These are phyloP conservation scores for Onygenales sp. DNA, from an alignment of 2,329 filamentous ascomycete species.

Conservation along the genomic window DNA sequence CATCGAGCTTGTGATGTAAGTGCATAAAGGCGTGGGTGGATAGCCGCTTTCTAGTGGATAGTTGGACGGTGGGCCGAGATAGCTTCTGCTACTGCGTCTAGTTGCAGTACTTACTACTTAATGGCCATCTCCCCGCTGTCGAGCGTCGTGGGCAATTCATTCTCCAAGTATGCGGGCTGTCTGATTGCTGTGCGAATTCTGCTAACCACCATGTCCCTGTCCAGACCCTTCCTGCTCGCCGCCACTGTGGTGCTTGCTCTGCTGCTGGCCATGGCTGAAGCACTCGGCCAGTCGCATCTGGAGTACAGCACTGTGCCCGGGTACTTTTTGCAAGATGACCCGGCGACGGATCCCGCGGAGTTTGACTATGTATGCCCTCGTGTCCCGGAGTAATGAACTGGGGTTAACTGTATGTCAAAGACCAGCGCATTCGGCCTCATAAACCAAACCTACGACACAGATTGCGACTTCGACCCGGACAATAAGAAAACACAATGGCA, in stretches of 20 bases:
- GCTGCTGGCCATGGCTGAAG: constrained; percentile 8
- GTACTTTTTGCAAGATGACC: constrained; percentile 44
- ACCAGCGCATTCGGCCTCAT: constrained; percentile 40
- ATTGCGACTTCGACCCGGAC: constrained; percentile 21
- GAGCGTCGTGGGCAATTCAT: too few relatives aligned
- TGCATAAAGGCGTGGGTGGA: background rate
- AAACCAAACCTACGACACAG: constrained; percentile 33
- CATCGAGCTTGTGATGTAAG: constrained; percentile 2
- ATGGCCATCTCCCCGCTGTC: too few relatives aligned
- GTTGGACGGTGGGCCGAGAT: too few relatives aligned
- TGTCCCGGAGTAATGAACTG: too few relatives aligned
- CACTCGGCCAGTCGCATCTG: constrained; percentile 14
- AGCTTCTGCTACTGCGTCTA: too few relatives aligned
- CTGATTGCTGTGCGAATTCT: background rate
- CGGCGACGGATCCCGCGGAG: constrained; percentile 33
- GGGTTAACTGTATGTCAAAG: too few relatives aligned
- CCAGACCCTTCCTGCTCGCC: constrained; percentile 5
- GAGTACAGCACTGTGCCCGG: constrained; percentile 35
- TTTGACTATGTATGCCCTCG: constrained; percentile 39
- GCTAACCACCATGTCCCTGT: background rate
- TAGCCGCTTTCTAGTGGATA: too few relatives aligned
- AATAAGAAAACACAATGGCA: constrained; percentile 44
- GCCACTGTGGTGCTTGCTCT: constrained; percentile 1
- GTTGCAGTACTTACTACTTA: too few relatives aligned
- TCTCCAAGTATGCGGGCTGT: too few relatives aligned